Conservation (phyloP, 352 stramenopile species). For the Phytophthora kernoviae region DNA sequence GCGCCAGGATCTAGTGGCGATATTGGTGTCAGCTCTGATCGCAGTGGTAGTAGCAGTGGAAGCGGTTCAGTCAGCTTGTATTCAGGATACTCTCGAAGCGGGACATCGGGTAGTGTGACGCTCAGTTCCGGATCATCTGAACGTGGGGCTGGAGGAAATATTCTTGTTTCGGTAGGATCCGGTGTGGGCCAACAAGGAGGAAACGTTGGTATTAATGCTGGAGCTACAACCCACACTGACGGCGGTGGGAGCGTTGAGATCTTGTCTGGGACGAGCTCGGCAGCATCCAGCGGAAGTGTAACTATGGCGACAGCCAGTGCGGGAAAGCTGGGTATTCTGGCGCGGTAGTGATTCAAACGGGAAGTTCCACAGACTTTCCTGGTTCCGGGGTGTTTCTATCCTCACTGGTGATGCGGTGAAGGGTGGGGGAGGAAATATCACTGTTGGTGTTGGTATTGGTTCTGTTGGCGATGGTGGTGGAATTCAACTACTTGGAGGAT, state of each 20-base stretch:
- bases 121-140: conserved; percentile 70
- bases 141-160: conserved; percentile 54
- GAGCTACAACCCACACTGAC: conserved; percentile 42
- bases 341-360: conserved; percentile 70
- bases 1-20: conserved; percentile 52
- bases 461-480: conserved; percentile 56
- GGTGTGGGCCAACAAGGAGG: conserved; percentile 53
- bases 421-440: conserved; percentile 68
- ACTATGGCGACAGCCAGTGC: conserved; percentile 52
- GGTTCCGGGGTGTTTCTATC: conserved; percentile 74
- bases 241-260: conserved; percentile 62
- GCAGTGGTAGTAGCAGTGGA: conserved; percentile 49
- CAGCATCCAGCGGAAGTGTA: conserved; percentile 55
- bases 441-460: conserved; percentile 47
- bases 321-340: conserved; percentile 77
- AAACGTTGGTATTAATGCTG: conserved; percentile 46
- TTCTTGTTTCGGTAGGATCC: conserved; percentile 57
- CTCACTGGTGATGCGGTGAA: conserved; percentile 53
- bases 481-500: conserved; percentile 51
- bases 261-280: conserved; percentile 54
- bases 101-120: conserved; percentile 66
- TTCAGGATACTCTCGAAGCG: conserved; percentile 46
- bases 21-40: conserved; percentile 64
- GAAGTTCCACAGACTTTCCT: conserved; percentile 46
- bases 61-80: conserved; percentile 61